A percentile compares a stretch with the other conserved stretches of the same genome.
phyloP scores from a whole-genome alignment of 495 filamentous ascomycete species.

The Penicillium dipodomyicola region DNA sequence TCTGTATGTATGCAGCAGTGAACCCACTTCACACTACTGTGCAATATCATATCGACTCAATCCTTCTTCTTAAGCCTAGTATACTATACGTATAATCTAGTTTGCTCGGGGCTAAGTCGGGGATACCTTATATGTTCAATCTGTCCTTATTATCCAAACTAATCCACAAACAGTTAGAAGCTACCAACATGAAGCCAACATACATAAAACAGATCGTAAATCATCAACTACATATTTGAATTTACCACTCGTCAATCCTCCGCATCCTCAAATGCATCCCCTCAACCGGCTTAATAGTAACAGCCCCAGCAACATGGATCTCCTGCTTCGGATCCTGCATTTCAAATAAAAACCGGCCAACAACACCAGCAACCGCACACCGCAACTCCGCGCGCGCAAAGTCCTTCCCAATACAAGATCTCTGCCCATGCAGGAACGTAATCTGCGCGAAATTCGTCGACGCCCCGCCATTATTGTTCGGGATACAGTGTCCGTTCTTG shows the following conservation, averaged over 20 bases:
- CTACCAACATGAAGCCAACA: not conserved
- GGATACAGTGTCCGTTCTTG: constrained; percentile 22
- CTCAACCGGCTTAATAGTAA: constrained; percentile 63
- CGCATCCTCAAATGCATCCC: constrained; percentile 63
- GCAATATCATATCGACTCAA: not conserved
- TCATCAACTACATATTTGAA: not conserved
- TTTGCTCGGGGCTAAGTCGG: not conserved
- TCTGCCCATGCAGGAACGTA: constrained; percentile 49
- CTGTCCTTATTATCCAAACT: no score
- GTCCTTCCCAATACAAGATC: constrained; percentile 51
- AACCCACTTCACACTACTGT: not conserved
- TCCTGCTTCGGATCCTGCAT: constrained; percentile 61
- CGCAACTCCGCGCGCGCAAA: constrained; percentile 45
- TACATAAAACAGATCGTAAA: constrained; percentile 1
- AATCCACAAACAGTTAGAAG: not conserved
- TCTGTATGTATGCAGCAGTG: no score
- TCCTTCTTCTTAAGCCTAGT: not conserved
- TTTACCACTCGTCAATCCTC: constrained; percentile 63
- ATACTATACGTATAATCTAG: not conserved
- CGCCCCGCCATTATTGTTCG: constrained; percentile 40
- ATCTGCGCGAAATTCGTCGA: constrained; percentile 48
- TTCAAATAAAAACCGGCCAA: constrained; percentile 44
- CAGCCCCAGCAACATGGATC: constrained; percentile 57
- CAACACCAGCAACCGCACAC: constrained; percentile 37
- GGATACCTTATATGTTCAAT: not conserved